Base-by-base conservation (phyloP, 345 rosid species). In the Syzygium oleosum region DNA sequence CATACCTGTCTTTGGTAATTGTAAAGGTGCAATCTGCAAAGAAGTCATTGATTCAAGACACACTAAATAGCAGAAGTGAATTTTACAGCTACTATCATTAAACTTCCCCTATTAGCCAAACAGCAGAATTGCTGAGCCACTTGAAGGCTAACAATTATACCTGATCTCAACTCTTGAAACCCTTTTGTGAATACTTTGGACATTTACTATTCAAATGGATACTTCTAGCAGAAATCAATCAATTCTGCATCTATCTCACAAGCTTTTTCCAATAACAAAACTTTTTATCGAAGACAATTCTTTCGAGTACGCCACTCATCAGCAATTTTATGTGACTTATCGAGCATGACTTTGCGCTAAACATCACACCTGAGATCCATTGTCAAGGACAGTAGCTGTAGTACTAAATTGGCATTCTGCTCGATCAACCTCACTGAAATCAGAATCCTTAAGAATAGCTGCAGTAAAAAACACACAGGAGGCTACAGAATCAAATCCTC, bases 331-430 rank as follows among this genome's bases (percentile, higher is more conserved):
- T 38, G 49, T 73, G 49, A 73, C 46, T 34, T 38, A 73, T 25
- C 9, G 25, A 61, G 46, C 41, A 61, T 34, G 85, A 61, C 38
- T 87, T 51, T n/a, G 12, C 11, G 58, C 87, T 73, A 61, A 85
- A 73, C 65, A 41, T 17, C 49, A 68, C 88, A 97, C 98, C 98
- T 96, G 98, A 68, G 98, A 90, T 91, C 98, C 98, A 93, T 95
- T 97, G 88, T 96, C 96, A 56, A 95, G 90, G 88, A 94, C 86
- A 2, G 99, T 97, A 46, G 96, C 94, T 25, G 95, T 96, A 49
- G 99, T 96, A 89, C 92, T 95, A 90, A 95, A 98, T 73, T 95
- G 98, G 90, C 97, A 96, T 87, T 95, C 98, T 22, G 98, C 98
- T 93, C 98, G 92, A 89, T 96, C 99, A 86, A 92, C 97, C 92